Conservation (phyloP, 164 flowering plant genomes). For the Nelumbo lutea region DNA sequence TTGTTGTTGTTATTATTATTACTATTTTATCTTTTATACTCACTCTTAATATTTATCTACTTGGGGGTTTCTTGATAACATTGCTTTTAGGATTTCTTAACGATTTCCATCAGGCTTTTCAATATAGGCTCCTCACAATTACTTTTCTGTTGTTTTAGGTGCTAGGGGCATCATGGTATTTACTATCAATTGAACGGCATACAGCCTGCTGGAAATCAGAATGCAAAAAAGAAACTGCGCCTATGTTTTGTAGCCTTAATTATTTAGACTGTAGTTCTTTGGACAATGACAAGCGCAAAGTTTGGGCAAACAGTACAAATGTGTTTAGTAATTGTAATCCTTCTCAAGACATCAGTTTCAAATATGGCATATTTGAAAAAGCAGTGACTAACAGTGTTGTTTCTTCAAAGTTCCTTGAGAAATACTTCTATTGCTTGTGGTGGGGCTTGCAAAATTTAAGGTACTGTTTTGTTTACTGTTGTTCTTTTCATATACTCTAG, state of each 20-base stretch:
- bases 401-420: slow-evolving; percentile 47
- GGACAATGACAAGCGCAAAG: slow-evolving; percentile 19
- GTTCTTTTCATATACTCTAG: neutral
- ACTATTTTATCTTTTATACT: neutral
- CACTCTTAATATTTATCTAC: neutral
- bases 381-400: slow-evolving; percentile 64
- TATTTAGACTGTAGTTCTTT: slow-evolving; percentile 57
- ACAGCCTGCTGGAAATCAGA: slow-evolving; percentile 71
- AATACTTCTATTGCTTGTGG: slow-evolving; percentile 90
- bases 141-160: slow-evolving; percentile 40
- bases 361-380: slow-evolving; percentile 68
- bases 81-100: neutral
- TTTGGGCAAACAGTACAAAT: slow-evolving; percentile 50
- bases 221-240: slow-evolving; percentile 46
- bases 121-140: neutral
- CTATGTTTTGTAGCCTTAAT: slow-evolving; percentile 32
- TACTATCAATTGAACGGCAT: slow-evolving; percentile 69
- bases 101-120: neutral
- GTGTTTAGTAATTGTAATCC: slow-evolving; percentile 70
- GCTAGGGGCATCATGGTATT: slow-evolving; percentile 90
- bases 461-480: slow-evolving; percentile 28
- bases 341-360: slow-evolving; percentile 26
- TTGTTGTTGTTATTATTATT: neutral
- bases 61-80: neutral
- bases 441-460: slow-evolving; percentile 93